A percentile compares a stretch with the other conserved stretches of the same genome.
These are phyloP conservation scores for Dictyostelium gargantuum DNA, from an alignment of 208 protist genomes.

Conservation along the genomic window DNA sequence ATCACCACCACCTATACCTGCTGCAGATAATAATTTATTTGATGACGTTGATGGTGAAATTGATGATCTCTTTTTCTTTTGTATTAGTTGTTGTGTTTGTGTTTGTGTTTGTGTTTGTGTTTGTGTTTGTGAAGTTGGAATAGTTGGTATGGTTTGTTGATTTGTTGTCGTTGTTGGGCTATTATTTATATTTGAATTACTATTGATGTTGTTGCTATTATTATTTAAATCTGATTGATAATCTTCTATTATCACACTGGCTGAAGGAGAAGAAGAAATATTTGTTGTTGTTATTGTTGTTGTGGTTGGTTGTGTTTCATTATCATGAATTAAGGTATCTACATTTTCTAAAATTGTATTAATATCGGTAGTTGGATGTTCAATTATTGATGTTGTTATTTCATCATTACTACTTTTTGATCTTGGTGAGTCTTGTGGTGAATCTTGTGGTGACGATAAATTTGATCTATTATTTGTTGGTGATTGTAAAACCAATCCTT, in stretches of 20 bases:
- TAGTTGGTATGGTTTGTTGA: background rate
- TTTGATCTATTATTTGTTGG: background rate
- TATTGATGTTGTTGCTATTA: background rate
- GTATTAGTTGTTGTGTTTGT: background rate
- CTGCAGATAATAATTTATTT: background rate
- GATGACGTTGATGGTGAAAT: background rate
- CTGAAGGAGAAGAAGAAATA: no score
- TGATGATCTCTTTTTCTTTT: background rate
- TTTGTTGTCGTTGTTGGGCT: background rate
- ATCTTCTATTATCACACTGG: conserved; percentile 54
- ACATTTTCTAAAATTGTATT: background rate
- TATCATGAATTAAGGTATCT: background rate
- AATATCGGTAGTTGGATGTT: background rate
- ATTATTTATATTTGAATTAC: background rate
- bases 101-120: background rate
- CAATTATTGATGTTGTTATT: background rate
- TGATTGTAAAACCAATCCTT: background rate
- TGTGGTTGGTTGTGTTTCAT: background rate
- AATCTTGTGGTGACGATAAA: background rate
- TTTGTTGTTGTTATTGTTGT: background rate
- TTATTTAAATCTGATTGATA: conserved; percentile 9
- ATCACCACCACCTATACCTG: background rate
- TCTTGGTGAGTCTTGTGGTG: conserved; percentile 15
- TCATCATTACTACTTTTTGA: background rate
- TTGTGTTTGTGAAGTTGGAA: background rate